phyloP scores from a whole-genome alignment of 345 rosid species.

The Euphorbia pulcherrima region DNA sequence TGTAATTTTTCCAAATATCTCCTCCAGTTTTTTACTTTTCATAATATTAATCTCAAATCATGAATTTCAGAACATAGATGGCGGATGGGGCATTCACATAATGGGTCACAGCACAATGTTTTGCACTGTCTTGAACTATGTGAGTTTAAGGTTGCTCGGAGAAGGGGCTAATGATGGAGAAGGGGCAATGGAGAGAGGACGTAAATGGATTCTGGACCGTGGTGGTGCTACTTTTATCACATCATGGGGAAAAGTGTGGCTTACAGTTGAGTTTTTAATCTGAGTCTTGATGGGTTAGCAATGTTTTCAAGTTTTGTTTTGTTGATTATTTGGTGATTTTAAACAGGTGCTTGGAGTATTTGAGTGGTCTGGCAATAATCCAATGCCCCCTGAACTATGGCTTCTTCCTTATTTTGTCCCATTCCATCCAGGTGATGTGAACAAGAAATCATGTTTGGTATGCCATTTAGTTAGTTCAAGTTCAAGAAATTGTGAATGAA shows the following conservation, averaged over 20 bases:
- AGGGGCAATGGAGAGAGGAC: slow-evolving; percentile 15
- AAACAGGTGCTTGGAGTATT: slow-evolving; percentile 81
- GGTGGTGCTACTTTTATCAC: slow-evolving; percentile 18
- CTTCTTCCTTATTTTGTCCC: slow-evolving; percentile 87
- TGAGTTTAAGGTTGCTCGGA: slow-evolving; percentile 17
- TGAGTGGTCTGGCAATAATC: slow-evolving; percentile 98
- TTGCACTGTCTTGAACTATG: slow-evolving; percentile 15
- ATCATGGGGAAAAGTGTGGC: slow-evolving; percentile 13
- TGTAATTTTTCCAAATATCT: neutral
- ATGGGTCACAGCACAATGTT: slow-evolving; percentile 24
- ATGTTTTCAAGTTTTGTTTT: slow-evolving; percentile 9
- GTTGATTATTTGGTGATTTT: slow-evolving; percentile 28
- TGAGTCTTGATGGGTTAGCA: slow-evolving; percentile 14
- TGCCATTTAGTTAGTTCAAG: neutral
- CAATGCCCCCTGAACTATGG: slow-evolving; percentile 97
- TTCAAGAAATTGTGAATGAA: too few species aligned
- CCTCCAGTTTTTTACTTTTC: neutral
- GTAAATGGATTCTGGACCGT: slow-evolving; percentile 19
- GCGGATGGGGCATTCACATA: slow-evolving; percentile 19
- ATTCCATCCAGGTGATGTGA: slow-evolving; percentile 72
- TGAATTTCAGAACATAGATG: slow-evolving; percentile 6
- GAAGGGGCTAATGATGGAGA: slow-evolving; percentile 17
- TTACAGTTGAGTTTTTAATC: slow-evolving; percentile 26
- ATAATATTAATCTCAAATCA: neutral
- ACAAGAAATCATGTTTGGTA: neutral